These are phyloP conservation scores for Skeletonema grethae DNA, from an alignment of 108 stramenopile genomes.

Conservation along the genomic window DNA sequence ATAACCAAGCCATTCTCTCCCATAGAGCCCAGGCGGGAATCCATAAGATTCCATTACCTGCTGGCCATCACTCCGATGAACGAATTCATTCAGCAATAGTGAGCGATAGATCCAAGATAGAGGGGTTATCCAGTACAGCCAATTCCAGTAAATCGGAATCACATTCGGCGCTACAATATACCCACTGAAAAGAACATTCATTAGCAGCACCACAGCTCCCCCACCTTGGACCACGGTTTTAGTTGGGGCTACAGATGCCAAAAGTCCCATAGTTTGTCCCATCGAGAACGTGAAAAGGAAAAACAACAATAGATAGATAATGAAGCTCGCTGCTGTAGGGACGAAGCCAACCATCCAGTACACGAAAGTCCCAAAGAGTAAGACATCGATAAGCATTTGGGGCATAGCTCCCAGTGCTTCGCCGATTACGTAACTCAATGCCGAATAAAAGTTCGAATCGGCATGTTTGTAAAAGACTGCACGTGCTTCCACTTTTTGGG, in stretches of 20 bases:
- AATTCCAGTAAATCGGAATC: slow-evolving; percentile 44
- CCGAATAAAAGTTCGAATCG: slow-evolving; percentile 62
- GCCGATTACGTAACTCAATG: slow-evolving; percentile 41
- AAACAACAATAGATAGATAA: slow-evolving; percentile 36
- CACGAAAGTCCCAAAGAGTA: slow-evolving; percentile 41
- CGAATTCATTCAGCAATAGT: slow-evolving; percentile 47
- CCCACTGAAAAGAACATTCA: slow-evolving; percentile 46
- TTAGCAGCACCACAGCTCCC: slow-evolving; percentile 36
- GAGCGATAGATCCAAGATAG: slow-evolving; percentile 47
- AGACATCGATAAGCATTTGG: slow-evolving; percentile 37
- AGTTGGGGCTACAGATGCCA: slow-evolving; percentile 37
- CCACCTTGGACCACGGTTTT: slow-evolving; percentile 37
- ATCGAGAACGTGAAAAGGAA: slow-evolving; percentile 37
- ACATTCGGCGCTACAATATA: slow-evolving; percentile 39
- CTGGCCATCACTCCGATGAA: slow-evolving; percentile 29
- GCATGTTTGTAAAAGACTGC: slow-evolving; percentile 73
- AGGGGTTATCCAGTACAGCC: slow-evolving; percentile 47
- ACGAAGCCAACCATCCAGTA: slow-evolving; percentile 51
- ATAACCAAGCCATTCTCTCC: slow-evolving; percentile 65
- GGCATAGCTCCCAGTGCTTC: slow-evolving; percentile 34
- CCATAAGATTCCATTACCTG: slow-evolving; percentile 51
- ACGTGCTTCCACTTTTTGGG: slow-evolving; percentile 52
- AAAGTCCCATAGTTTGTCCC: slow-evolving; percentile 30
- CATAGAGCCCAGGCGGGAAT: slow-evolving; percentile 42
- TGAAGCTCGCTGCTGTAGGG: slow-evolving; percentile 18